phyloP scores from a whole-genome alignment of 2,329 filamentous ascomycete species.

The Lanzia echinophila region DNA sequence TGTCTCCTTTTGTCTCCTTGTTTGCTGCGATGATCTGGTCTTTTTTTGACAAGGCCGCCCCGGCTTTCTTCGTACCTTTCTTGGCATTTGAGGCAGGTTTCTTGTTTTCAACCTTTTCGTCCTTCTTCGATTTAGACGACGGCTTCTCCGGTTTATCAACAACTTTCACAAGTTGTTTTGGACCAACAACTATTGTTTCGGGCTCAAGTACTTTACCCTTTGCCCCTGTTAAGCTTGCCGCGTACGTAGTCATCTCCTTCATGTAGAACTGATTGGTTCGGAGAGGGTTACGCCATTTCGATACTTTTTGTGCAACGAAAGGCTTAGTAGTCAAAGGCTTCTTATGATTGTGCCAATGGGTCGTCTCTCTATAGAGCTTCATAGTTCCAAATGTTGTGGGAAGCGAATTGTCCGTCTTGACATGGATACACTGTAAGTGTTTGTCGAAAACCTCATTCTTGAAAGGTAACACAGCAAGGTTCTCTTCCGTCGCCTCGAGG shows the following conservation, averaged over 20 bases:
- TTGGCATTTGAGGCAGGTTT: slow-evolving; percentile 1
- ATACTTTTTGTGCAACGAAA: slow-evolving; percentile 36
- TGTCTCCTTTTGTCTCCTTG: slow-evolving; percentile 25
- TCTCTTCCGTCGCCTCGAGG: slow-evolving; percentile 9
- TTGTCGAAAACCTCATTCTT: slow-evolving; percentile 40
- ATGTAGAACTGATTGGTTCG: slow-evolving; percentile 53
- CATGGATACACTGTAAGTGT: slow-evolving; percentile 38
- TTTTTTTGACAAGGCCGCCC: slow-evolving; percentile 35
- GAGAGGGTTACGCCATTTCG: slow-evolving; percentile 30
- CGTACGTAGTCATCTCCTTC: slow-evolving; percentile 61
- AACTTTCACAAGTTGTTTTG: slow-evolving; percentile 24
- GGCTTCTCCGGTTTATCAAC: slow-evolving; percentile 18
- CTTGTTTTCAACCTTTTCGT: slow-evolving; percentile 15
- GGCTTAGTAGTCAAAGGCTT: slow-evolving; percentile 40
- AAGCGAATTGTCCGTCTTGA: slow-evolving; percentile 31
- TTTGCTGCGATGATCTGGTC: slow-evolving; percentile 31
- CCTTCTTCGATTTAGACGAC: slow-evolving; percentile 21
- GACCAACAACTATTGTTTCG: slow-evolving; percentile 52
- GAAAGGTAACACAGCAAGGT: slow-evolving; percentile 38
- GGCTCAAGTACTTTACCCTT: slow-evolving; percentile 56
- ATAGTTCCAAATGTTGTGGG: slow-evolving; percentile 19
- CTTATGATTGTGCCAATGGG: slow-evolving; percentile 59
- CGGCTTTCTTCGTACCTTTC: slow-evolving; percentile 23
- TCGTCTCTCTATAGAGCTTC: slow-evolving; percentile 41
- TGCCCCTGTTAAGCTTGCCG: slow-evolving; percentile 61